These are phyloP conservation scores for Acephala macrosclerotiorum DNA, from an alignment of 2,329 filamentous ascomycete species.

Conservation along the genomic window DNA sequence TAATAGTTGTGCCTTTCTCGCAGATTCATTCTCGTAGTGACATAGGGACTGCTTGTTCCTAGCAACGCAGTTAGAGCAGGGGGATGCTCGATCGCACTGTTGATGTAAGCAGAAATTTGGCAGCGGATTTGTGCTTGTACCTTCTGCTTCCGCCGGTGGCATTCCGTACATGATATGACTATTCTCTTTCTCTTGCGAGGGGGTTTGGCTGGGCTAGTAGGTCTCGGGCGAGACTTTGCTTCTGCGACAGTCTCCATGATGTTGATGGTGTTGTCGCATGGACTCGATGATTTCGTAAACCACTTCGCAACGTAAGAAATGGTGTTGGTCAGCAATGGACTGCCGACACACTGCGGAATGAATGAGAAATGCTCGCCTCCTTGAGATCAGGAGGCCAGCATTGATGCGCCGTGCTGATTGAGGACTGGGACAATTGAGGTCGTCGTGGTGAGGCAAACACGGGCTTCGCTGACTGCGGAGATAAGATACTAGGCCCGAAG, in stretches of 20 bases:
- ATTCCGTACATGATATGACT: slow-evolving; percentile 70
- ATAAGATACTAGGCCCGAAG: slow-evolving; percentile 2
- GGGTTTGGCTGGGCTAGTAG: slow-evolving; percentile 32
- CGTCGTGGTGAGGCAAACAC: neutral
- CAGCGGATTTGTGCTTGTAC: slow-evolving; percentile 22
- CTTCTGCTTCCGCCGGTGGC: slow-evolving; percentile 64
- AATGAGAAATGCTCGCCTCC: neutral
- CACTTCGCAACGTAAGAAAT: neutral
- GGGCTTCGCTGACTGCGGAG: slow-evolving; percentile 8
- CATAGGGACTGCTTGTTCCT: slow-evolving; percentile 64
- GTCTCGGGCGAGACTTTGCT: slow-evolving; percentile 16
- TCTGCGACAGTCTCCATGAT: slow-evolving; percentile 20
- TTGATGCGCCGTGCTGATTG: neutral
- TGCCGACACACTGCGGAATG: neutral
- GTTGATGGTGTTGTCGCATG: slow-evolving; percentile 11
- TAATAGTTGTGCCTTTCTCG: slow-evolving; percentile 41
- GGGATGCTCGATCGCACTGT: slow-evolving; percentile 65
- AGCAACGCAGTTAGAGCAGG: slow-evolving; percentile 65
- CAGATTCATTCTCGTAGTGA: slow-evolving; percentile 57
- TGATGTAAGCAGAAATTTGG: slow-evolving; percentile 23
- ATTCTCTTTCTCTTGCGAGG: slow-evolving; percentile 63
- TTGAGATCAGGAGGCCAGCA: neutral
- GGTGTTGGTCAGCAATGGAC: neutral
- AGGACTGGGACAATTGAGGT: neutral
- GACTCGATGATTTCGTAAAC: neutral